Evolutionary conservation across 1,139 yeast species (phyloP).

Genomic region (Lodderomyces jiufengensis): DNA sequence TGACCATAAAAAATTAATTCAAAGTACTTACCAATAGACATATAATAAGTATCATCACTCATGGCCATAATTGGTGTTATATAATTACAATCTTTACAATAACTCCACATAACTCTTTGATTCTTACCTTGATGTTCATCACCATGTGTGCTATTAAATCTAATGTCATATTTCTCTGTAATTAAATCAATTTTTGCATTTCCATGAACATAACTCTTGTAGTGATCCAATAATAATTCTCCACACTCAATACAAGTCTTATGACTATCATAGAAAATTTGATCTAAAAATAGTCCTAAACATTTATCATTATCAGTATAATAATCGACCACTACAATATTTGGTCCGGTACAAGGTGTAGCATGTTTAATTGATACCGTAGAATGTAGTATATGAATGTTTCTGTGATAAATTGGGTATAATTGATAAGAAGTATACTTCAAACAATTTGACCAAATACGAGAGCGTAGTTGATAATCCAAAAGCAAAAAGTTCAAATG

Average conservation of each 20-base stretch:
- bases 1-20: slow-evolving; percentile 83
- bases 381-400: slow-evolving; percentile 72
- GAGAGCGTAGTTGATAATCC: slow-evolving; percentile 31
- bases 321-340: slow-evolving; percentile 72
- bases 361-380: slow-evolving; percentile 81
- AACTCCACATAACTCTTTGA: slow-evolving; percentile 83
- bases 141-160: not conserved
- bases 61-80: slow-evolving; percentile 80
- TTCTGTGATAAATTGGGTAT: slow-evolving; percentile 63
- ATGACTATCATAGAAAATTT: slow-evolving; percentile 64
- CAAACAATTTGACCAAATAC: slow-evolving; percentile 42
- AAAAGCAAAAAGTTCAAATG: slow-evolving; percentile 25
- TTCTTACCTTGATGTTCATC: slow-evolving; percentile 31
- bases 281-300: slow-evolving; percentile 84
- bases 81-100: slow-evolving; percentile 73
- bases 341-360: slow-evolving; percentile 93
- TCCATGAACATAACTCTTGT: slow-evolving; percentile 86
- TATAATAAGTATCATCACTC: slow-evolving; percentile 86
- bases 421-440: slow-evolving; percentile 39
- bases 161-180: slow-evolving; percentile 52
- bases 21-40: slow-evolving; percentile 88
- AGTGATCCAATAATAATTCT: slow-evolving; percentile 67
- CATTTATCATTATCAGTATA: slow-evolving; percentile 91
- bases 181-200: slow-evolving; percentile 76
- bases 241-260: slow-evolving; percentile 81